Evolutionary conservation across 768 basidiomycete species (phyloP).

Genomic region (Pleurotus eryngii): DNA sequence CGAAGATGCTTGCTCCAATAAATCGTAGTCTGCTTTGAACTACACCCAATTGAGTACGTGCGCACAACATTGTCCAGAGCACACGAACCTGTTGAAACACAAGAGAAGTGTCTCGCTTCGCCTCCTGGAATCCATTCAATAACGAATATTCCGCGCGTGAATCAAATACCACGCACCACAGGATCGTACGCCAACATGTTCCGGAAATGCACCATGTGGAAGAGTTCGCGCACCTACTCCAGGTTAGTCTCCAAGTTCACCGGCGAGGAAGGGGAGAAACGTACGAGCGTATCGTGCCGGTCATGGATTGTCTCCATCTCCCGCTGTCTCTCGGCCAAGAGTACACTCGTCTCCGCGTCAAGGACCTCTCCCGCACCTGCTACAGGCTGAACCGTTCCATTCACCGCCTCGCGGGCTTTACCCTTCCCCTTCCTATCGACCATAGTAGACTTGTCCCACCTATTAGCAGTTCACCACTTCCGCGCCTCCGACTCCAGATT

Average conservation of each 20-base stretch:
- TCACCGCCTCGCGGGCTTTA: constrained; percentile 13
- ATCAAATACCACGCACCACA: constrained; percentile 37
- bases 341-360: constrained; percentile 34
- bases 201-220: constrained; percentile 83
- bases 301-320: constrained; percentile 59
- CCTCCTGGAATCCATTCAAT: constrained; percentile 39
- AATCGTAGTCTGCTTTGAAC: constrained; percentile 63
- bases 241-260: constrained; percentile 6
- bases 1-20: constrained; percentile 44
- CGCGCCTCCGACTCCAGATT: neutral
- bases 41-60: constrained; percentile 20
- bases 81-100: constrained; percentile 71
- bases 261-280: constrained; percentile 25
- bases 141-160: neutral
- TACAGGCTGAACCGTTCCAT: constrained; percentile 8
- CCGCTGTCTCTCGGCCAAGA: constrained; percentile 57
- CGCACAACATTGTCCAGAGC: constrained; percentile 8
- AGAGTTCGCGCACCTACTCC: constrained; percentile 74
- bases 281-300: constrained; percentile 71
- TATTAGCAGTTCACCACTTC: constrained; percentile 6
- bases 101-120: constrained; percentile 66
- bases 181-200: constrained; percentile 79
- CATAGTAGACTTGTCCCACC: constrained; percentile 7
- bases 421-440: constrained; percentile 19
- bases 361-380: constrained; percentile 22